Percentiles rank a stretch among this genome's conserved stretches.
Conservation (phyloP, 2,329 filamentous ascomycete species). For the Phyllosticta capitalensis region DNA sequence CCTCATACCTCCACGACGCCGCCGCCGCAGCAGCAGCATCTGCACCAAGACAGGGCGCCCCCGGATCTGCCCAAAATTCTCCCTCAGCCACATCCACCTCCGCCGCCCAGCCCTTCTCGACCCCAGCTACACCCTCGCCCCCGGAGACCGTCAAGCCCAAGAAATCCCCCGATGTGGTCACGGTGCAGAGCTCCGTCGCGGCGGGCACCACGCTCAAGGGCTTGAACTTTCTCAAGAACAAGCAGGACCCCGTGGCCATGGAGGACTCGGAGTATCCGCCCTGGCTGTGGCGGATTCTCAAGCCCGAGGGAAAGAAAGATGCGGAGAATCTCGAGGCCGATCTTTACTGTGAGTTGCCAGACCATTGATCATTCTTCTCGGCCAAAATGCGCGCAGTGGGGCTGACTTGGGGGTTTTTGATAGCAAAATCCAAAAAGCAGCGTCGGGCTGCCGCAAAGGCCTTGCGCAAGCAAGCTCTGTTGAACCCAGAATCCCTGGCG, state of each 20-base stretch:
- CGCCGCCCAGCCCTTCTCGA: constrained; percentile 38
- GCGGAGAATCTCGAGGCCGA: constrained; percentile 54
- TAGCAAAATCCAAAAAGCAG: constrained; percentile 79
- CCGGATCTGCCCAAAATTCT: constrained; percentile 21
- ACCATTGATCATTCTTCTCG: not conserved
- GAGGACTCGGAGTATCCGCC: constrained; percentile 67
- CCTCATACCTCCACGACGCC: constrained; percentile 17
- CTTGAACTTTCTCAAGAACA: constrained; percentile 68
- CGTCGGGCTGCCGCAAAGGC: constrained; percentile 61
- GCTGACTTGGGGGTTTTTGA: not conserved
- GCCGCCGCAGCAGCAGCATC: constrained; percentile 19
- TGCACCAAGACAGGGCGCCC: constrained; percentile 19
- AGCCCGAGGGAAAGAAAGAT: constrained; percentile 45
- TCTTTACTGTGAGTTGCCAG: constrained; percentile 62
- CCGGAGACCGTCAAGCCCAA: constrained; percentile 19
- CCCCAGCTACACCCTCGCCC: constrained; percentile 24
- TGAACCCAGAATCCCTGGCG: constrained; percentile 54
- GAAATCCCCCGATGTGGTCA: constrained; percentile 23
- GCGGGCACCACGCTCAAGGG: constrained; percentile 63
- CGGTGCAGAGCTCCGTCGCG: constrained; percentile 40
- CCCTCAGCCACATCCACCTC: constrained; percentile 36
- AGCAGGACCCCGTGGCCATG: constrained; percentile 62
- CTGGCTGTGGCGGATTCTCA: constrained; percentile 70
- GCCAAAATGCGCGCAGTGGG: not conserved
- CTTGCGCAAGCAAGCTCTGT: constrained; percentile 51